Evolutionary conservation across 345 rosid species (phyloP), one percentile per base, ranked within the genome.

Genomic region (Eucalyptus marginata): DNA sequence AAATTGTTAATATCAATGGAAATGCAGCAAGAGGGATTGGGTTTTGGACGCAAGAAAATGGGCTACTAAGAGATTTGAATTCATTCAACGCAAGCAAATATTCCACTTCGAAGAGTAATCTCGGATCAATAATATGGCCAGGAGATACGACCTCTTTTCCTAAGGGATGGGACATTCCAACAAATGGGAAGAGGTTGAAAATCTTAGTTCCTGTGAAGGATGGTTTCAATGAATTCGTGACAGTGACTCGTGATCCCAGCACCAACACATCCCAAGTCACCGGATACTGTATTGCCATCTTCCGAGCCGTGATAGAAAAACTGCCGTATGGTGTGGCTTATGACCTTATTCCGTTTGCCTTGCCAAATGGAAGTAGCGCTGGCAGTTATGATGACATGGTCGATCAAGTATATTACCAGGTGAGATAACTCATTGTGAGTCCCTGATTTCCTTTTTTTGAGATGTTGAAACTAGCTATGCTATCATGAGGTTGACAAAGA

Each of bases 171-270:
- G 66, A 59, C 7, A 59, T 59, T 59, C 66, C 66, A 27, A 59
- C 2, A 7, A 59, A 12, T 59, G 68, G 68, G 31, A 59, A 59
- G 68, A 59, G 4, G 31, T 59, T 59, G 2, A 59, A 59, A 59
- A 59, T 59, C 16, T 13, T 27, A 59, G 31, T 59, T 27, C 31
- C 16, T 3, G 31, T 59, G 2, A 59, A 59, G 31, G 8, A 27
- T 0, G 31, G 31, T 12, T 59, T 27, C 31, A 13, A 27, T 3
- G 2, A 59, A 27, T 59, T 59, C 2, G 8, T 59, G 8, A 59
- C 4, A 4, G 68, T 59, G 68, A 59, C 31, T 59, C n/a, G 0
- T 10, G 31, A 6, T 6, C 16, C 68, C 0, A 27, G 7, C 15
- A 59, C 15, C 0, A 59, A 27, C 16, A 27, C 17, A 7, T 62